A percentile compares a stretch with the other conserved stretches of the same genome.
Conservation (phyloP, 139 green algal species). For the Haematococcus lacustris region DNA sequence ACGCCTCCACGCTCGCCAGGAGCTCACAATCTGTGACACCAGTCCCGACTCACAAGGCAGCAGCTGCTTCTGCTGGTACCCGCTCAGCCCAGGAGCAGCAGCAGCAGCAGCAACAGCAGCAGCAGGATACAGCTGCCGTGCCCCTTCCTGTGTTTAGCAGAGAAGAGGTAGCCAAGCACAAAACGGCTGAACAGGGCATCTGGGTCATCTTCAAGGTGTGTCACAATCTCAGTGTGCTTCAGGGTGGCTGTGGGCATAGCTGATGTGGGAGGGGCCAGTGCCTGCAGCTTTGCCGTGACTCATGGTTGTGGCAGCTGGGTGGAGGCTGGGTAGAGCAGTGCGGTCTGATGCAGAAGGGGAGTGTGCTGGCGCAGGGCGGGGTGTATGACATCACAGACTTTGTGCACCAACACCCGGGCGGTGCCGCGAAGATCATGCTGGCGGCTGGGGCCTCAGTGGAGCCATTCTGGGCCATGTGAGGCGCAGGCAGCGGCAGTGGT, state of each 20-base stretch:
- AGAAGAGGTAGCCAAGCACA: slow-evolving; percentile 74
- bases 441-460: slow-evolving; percentile 77
- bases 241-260: not conserved
- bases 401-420: slow-evolving; percentile 23
- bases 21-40: too few relatives aligned
- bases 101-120: too few relatives aligned
- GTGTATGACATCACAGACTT: slow-evolving; percentile 86
- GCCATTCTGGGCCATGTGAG: slow-evolving; percentile 75
- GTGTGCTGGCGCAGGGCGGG: slow-evolving; percentile 29
- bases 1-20: too few relatives aligned
- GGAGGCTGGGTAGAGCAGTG: too few relatives aligned
- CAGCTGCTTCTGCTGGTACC: too few relatives aligned
- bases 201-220: slow-evolving; percentile 77
- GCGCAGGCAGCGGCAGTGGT: not conserved
- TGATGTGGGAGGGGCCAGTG: not conserved
- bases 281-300: too few relatives aligned
- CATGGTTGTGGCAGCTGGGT: too few relatives aligned
- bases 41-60: too few relatives aligned
- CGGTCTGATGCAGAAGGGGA: not conserved
- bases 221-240: not conserved
- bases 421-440: slow-evolving; percentile 65
- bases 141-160: slow-evolving; percentile 1
- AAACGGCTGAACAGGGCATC: slow-evolving; percentile 47
- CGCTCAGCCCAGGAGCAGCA: too few relatives aligned
- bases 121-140: too few relatives aligned